phyloP scores from a whole-genome alignment of 345 rosid species.

The Camelina sativa region DNA sequence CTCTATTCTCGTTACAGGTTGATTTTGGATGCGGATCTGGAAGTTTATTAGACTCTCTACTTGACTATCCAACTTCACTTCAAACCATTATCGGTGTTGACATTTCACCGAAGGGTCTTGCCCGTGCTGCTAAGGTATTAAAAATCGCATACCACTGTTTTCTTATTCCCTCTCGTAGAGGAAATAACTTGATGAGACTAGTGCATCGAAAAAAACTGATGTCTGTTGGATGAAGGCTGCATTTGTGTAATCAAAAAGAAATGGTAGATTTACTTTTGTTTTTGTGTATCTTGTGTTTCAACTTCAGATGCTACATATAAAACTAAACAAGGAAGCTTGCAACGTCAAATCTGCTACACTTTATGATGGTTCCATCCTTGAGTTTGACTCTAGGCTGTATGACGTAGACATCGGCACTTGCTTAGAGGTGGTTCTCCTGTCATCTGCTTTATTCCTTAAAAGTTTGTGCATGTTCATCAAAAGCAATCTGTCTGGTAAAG shows the following conservation, averaged over 20 bases:
- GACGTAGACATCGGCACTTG: slow-evolving; percentile 87
- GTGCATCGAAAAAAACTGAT: background rate
- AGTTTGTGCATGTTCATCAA: background rate
- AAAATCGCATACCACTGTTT: background rate
- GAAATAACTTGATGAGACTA: slow-evolving; percentile 15
- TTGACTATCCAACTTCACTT: slow-evolving; percentile 75
- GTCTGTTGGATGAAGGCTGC: slow-evolving; percentile 14
- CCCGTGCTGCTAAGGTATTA: slow-evolving; percentile 90
- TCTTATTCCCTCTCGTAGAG: background rate
- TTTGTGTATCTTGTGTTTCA: background rate
- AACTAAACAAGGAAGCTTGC: slow-evolving; percentile 59
- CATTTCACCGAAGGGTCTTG: slow-evolving; percentile 76
- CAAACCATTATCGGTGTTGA: slow-evolving; percentile 82
- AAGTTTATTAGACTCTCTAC: slow-evolving; percentile 78
- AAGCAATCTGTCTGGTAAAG: background rate
- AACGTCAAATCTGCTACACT: slow-evolving; percentile 69
- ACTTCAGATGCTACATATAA: slow-evolving; percentile 79
- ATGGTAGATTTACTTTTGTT: slow-evolving; percentile 7
- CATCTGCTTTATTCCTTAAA: slow-evolving; percentile 6
- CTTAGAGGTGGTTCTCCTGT: slow-evolving; percentile 81
- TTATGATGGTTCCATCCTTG: slow-evolving; percentile 84
- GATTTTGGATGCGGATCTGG: slow-evolving; percentile 98
- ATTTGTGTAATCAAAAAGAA: background rate
- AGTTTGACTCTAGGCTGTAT: slow-evolving; percentile 67
- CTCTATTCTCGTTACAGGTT: slow-evolving; percentile 53